Evolutionary conservation across 345 rosid genomes (phyloP), one percentile per base, ranked within the genome.

Genomic region (Nasturtium officinale): DNA sequence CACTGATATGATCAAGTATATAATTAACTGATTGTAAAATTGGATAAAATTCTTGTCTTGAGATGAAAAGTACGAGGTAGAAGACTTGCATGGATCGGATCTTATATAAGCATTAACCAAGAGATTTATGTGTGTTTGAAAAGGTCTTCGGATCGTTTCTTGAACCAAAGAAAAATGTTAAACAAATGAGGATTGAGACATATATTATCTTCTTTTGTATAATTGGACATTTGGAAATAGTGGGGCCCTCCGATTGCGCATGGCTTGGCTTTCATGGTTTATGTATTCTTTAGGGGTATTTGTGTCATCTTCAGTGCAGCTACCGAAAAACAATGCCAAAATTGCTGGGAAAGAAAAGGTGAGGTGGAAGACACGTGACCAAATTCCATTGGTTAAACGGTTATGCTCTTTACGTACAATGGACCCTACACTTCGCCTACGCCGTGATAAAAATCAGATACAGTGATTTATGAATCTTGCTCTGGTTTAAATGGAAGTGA

Each of bases 171-270:
- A 23, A 23, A 23, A 23, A 23, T 2, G 2, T 23, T 23, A 23
- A 23, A 23, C 25, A 23, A 23, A 23, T 23, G 25, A 23, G 25
- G 25, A 23, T 23, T 23, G 25, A n/a, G n/a, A n/a, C n/a, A n/a
- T n/a, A n/a, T n/a, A n/a, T n/a, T n/a, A n/a, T n/a, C n/a, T n/a
- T n/a, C 35, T 32, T 43, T 42, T 15, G 25, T 21, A 59, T 40
- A 60, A 59, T 21, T 48, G 26, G 55, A 62, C 55, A 70, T 9
- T 50, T 42, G 32, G 30, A 23, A 23, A 43, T 7, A 18, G 77
- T 54, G 76, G 77, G 63, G 75, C 70, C 55, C 47, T 42, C 66
- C 53, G 65, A 16, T 53, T 57, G 66, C 72, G 72, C 71, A 64
- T 65, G 66, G 7, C 35, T 30, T 30, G 1, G 71, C 15, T 45